Percentiles rank a stretch among this genome's conserved stretches.
Conservation (phyloP, 768 basidiomycete genomes). For the Hypsizygus marmoreus region DNA sequence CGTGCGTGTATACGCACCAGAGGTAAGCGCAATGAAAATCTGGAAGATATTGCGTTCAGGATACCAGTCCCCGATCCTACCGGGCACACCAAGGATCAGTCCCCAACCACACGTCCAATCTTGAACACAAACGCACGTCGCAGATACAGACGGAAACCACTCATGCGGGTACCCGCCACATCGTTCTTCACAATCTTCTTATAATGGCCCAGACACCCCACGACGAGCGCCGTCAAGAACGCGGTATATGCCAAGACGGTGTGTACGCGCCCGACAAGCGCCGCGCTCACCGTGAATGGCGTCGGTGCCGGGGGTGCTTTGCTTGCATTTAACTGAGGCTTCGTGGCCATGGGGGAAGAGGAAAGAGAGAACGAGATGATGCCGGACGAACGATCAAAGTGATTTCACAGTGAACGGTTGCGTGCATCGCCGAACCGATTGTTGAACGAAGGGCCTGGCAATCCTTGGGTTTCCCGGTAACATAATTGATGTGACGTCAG, state of each 20-base stretch:
- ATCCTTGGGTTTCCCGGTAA: too few species aligned
- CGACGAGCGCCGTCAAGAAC: conserved; percentile 60
- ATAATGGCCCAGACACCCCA: conserved; percentile 76
- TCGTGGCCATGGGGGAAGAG: conserved; percentile 3
- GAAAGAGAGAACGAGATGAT: background rate
- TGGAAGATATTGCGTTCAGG: conserved; percentile 87
- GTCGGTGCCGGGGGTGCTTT: background rate
- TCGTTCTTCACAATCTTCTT: conserved; percentile 84
- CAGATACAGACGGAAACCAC: conserved; percentile 90
- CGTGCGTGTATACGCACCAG: conserved; percentile 44
- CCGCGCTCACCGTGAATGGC: conserved; percentile 42
- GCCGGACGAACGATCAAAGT: background rate
- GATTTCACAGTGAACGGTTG: background rate
- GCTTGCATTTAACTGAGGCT: conserved; percentile 2
- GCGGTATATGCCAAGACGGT: conserved; percentile 66
- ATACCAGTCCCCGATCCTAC: conserved; percentile 88
- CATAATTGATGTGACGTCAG: too few species aligned
- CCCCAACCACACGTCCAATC: background rate
- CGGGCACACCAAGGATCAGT: background rate
- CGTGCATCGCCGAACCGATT: too few species aligned
- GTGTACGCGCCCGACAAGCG: conserved; percentile 62
- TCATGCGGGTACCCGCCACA: conserved; percentile 81
- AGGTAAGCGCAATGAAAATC: conserved; percentile 82
- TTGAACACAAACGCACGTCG: conserved; percentile 54
- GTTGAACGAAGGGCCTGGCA: too few species aligned